Percentiles rank a stretch among this genome's conserved stretches.
phyloP scores from a whole-genome alignment of 2,329 filamentous ascomycete species.

The Chaetomium globosum region DNA sequence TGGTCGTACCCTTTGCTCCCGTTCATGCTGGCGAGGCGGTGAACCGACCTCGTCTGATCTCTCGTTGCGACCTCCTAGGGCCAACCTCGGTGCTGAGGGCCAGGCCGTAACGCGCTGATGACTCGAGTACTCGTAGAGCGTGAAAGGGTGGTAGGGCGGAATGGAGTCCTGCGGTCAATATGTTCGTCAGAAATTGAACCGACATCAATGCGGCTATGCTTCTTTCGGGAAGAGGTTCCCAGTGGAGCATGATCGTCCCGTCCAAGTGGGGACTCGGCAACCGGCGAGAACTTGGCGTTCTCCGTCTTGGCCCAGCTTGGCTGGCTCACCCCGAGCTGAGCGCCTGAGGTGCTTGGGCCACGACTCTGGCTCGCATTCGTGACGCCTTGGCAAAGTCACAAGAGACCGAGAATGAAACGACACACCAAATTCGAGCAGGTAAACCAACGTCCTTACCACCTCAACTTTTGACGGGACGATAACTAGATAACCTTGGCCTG shows the following conservation, averaged over 20 bases:
- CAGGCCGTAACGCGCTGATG: background rate
- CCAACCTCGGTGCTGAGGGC: slow-evolving; percentile 15
- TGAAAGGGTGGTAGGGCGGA: background rate
- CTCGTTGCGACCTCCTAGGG: background rate
- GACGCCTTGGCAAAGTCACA: slow-evolving; percentile 5
- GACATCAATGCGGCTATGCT: slow-evolving; percentile 21
- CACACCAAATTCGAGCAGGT: background rate
- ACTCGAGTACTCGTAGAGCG: background rate
- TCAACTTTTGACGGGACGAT: background rate
- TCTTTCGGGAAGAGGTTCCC: slow-evolving; percentile 14
- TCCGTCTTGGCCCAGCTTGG: slow-evolving; percentile 16
- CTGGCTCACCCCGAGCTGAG: background rate
- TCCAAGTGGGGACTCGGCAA: slow-evolving; percentile 21
- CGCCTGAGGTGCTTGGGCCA: background rate
- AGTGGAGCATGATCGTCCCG: slow-evolving; percentile 34
- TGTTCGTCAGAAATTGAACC: background rate
- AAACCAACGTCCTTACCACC: slow-evolving; percentile 5
- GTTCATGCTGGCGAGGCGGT: background rate
- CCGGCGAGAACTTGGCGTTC: slow-evolving; percentile 12
- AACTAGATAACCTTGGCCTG: background rate
- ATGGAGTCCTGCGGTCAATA: background rate
- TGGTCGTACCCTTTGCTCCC: background rate
- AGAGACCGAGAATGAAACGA: background rate
- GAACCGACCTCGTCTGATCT: background rate
- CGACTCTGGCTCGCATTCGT: slow-evolving; percentile 8